Percentiles rank a stretch among this genome's conserved stretches.
These are phyloP conservation scores for Trichoderma gamsii DNA, from an alignment of 495 filamentous ascomycete species.

Conservation along the genomic window DNA sequence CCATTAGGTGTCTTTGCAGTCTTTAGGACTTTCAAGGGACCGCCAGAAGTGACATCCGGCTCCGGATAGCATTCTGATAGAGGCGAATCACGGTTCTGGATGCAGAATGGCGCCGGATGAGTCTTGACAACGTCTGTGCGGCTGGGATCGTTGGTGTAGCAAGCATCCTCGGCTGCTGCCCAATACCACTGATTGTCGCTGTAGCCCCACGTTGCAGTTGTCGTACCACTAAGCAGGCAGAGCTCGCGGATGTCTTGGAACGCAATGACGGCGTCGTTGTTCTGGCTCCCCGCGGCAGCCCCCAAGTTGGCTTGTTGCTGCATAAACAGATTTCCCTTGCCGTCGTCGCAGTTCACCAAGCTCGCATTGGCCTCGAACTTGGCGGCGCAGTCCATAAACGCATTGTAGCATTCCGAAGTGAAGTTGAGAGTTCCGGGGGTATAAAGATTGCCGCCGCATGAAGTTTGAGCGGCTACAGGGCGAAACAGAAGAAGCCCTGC, in stretches of 20 bases:
- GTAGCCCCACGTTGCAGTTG: constrained; percentile 19
- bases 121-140: constrained; percentile 17
- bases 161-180: constrained; percentile 19
- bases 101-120: constrained; percentile 16
- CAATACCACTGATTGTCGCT: constrained; percentile 21
- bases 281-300: constrained; percentile 11
- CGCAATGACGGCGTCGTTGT: constrained; percentile 18
- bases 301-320: constrained; percentile 18
- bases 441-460: constrained; percentile 18
- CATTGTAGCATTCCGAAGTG: constrained; percentile 19
- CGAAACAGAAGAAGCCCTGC: constrained; percentile 12
- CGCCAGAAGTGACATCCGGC: constrained; percentile 14
- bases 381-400: constrained; percentile 16
- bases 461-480: constrained; percentile 17
- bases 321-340: constrained; percentile 18
- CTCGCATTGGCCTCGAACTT: constrained; percentile 20
- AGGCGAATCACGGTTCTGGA: constrained; percentile 19
- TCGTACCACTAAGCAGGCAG: constrained; percentile 19
- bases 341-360: constrained; percentile 18
- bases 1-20: constrained; percentile 16
- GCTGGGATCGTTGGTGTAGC: constrained; percentile 18
- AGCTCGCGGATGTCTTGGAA: constrained; percentile 21
- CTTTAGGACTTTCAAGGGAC: constrained; percentile 18
- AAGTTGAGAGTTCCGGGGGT: constrained; percentile 20
- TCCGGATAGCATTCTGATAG: constrained; percentile 18